Conservation (phyloP, 768 basidiomycete species). For the Mycena capillaripes region DNA sequence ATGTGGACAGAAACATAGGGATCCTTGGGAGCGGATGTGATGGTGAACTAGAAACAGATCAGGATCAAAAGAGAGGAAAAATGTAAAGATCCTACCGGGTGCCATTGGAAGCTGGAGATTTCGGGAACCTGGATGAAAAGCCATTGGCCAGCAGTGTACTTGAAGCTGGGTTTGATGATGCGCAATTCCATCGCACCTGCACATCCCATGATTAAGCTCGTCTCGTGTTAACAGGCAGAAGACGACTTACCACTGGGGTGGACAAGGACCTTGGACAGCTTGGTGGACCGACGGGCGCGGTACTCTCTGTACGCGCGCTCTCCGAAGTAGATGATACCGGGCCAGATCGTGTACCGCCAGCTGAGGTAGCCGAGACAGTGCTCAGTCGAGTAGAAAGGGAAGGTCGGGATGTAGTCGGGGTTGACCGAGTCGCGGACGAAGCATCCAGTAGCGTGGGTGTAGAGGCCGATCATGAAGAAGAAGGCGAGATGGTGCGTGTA, state of each 20-base stretch:
- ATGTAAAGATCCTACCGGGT: conserved; percentile 79
- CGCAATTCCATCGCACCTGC: conserved; percentile 93
- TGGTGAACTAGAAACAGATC: conserved; percentile 77
- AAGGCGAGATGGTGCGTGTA: conserved; percentile 96
- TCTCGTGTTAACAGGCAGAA: conserved; percentile 11
- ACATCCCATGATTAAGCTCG: conserved; percentile 27
- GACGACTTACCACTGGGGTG: conserved; percentile 82
- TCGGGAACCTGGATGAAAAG: conserved; percentile 92
- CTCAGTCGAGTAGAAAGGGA: conserved; percentile 91
- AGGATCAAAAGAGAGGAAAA: not conserved
- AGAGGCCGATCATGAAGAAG: conserved; percentile 94
- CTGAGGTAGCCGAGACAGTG: conserved; percentile 93
- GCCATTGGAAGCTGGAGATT: conserved; percentile 89
- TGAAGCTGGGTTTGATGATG: conserved; percentile 92
- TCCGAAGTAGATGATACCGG: conserved; percentile 89
- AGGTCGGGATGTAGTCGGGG: conserved; percentile 76
- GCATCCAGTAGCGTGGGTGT: conserved; percentile 92
- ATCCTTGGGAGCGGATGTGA: conserved; percentile 95
- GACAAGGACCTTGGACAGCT: conserved; percentile 87
- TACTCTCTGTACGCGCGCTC: conserved; percentile 90
- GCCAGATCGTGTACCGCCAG: conserved; percentile 95
- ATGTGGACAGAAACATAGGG: conserved; percentile 94
- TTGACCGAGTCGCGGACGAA: conserved; percentile 90
- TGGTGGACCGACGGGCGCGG: conserved; percentile 82
- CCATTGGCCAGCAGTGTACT: conserved; percentile 94